phyloP scores from a whole-genome alignment of 2,329 filamentous ascomycete genomes.

The Biscogniauxia sp. region DNA sequence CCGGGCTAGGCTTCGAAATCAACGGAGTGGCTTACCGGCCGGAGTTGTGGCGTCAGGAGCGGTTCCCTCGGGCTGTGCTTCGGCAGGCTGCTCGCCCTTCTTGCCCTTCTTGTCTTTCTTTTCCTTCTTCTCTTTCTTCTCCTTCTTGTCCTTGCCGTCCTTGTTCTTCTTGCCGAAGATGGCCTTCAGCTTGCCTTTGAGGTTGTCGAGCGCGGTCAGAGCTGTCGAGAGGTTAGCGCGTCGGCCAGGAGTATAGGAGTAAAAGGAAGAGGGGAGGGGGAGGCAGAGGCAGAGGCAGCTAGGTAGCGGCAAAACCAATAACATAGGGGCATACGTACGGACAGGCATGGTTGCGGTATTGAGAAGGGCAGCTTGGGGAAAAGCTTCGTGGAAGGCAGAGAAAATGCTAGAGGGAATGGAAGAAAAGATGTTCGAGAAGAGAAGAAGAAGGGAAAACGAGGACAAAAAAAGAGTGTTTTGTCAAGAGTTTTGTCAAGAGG shows the following conservation, averaged over 20 bases:
- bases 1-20: background rate
- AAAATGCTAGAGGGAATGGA: conserved; percentile 4
- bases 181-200: conserved; percentile 55
- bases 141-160: conserved; percentile 2
- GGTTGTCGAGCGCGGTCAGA: conserved; percentile 49
- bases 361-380: background rate
- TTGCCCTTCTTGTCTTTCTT: conserved; percentile 2
- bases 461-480: conserved; percentile 1
- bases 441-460: conserved; percentile 9
- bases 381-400: background rate
- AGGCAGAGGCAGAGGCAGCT: background rate
- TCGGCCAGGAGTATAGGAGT: too few species aligned
- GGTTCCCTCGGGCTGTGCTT: conserved; percentile 22
- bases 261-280: too few species aligned
- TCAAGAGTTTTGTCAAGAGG: background rate
- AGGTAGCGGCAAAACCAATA: background rate
- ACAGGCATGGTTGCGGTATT: conserved; percentile 47
- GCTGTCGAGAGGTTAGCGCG: conserved; percentile 34
- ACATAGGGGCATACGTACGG: conserved; percentile 41
- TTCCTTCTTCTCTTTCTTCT: conserved; percentile 36
- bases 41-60: conserved; percentile 15
- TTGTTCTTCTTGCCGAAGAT: conserved; percentile 48
- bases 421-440: conserved; percentile 12
- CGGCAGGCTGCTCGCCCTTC: conserved; percentile 21
- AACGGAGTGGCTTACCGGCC: conserved; percentile 9